Evolutionary conservation across 169 alveolate species (phyloP).

Genomic region (Cryptosporidium sp.): DNA sequence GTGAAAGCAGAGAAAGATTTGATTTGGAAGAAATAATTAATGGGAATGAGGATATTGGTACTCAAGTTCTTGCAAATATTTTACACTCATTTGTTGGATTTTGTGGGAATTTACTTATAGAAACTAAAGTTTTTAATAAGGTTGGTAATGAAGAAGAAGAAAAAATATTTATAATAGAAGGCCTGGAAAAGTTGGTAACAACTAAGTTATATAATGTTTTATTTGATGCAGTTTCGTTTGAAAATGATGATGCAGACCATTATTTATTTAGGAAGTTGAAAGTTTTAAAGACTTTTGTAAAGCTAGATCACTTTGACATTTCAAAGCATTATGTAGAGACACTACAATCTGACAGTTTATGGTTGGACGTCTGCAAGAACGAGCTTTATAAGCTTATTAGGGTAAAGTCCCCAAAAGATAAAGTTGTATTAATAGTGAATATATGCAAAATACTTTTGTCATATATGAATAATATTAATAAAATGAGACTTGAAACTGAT

Average conservation of each 20-base stretch:
- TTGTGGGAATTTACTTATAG: constrained; percentile 33
- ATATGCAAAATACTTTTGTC: constrained; percentile 59
- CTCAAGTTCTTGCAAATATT: constrained; percentile 22
- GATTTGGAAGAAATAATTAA: constrained; percentile 15
- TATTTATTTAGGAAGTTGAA: constrained; percentile 53
- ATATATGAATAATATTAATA: constrained; percentile 59
- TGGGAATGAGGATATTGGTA: constrained; percentile 33
- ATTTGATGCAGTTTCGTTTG: constrained; percentile 65
- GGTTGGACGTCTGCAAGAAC: constrained; percentile 62
- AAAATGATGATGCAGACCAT: constrained; percentile 61
- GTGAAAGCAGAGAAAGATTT: constrained; percentile 5
- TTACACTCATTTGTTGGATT: constrained; percentile 25
- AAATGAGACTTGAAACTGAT: constrained; percentile 9
- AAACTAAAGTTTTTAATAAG: constrained; percentile 13
- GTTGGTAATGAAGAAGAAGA: constrained; percentile 34
- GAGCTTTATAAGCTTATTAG: constrained; percentile 53
- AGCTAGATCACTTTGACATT: constrained; percentile 66
- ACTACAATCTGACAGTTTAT: constrained; percentile 38
- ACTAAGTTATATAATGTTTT: constrained; percentile 57
- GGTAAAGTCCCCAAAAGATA: constrained; percentile 71
- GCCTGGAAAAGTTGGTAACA: constrained; percentile 60
- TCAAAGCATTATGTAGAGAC: constrained; percentile 44
- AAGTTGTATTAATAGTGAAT: constrained; percentile 64
- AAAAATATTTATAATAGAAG: constrained; percentile 34
- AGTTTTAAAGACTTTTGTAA: constrained; percentile 49